Percentiles rank a stretch among this genome's conserved stretches.
Conservation (phyloP, 768 basidiomycete genomes). For the Kwoniella newhampshirensis region DNA sequence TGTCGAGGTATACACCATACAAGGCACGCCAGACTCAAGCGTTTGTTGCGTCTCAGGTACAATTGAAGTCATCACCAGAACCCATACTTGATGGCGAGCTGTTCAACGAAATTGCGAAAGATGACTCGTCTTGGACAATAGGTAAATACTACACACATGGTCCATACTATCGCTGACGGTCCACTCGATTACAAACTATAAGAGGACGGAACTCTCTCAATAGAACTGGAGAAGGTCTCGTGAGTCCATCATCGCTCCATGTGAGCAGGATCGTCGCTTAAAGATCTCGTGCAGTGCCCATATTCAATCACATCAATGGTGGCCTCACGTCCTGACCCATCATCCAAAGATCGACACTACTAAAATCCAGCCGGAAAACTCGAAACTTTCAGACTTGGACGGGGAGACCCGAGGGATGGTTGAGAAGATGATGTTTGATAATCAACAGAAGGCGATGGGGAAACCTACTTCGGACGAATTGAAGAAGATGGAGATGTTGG, state of each 20-base stretch:
- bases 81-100: conserved; percentile 85
- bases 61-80: conserved; percentile 71
- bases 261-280: no score
- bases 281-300: conserved; percentile 18
- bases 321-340: conserved; percentile 92
- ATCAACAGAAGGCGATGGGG: conserved; percentile 81
- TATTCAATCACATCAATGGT: conserved; percentile 82
- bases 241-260: no score
- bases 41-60: conserved; percentile 35
- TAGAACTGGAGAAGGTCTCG: conserved; percentile 52
- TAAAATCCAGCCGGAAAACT: conserved; percentile 92
- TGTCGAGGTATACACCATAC: neutral
- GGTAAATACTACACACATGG: conserved; percentile 58
- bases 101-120: conserved; percentile 89
- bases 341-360: conserved; percentile 95
- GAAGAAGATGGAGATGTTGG: conserved; percentile 88
- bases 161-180: neutral
- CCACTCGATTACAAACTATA: neutral
- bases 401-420: conserved; percentile 97
- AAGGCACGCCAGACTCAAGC: neutral
- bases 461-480: conserved; percentile 92
- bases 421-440: conserved; percentile 97
- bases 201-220: conserved; percentile 47
- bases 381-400: conserved; percentile 93
- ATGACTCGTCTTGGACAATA: conserved; percentile 95